Evolutionary conservation across 2,329 filamentous ascomycete species (phyloP).

Genomic region (Biscogniauxia sp.): DNA sequence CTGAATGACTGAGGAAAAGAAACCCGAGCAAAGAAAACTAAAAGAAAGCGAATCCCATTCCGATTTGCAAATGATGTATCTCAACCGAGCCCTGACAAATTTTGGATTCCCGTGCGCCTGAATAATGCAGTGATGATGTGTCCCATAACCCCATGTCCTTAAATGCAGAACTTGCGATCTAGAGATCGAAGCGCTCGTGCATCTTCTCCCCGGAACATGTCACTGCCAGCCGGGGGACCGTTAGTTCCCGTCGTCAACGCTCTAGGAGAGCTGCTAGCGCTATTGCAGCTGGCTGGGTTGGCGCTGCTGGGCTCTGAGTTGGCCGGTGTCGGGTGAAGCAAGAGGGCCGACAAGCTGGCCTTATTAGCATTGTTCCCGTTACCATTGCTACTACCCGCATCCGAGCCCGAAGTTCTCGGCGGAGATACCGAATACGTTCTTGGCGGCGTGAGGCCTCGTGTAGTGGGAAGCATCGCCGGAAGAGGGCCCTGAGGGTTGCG

Average conservation of each 20-base stretch:
- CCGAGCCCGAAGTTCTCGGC: conserved; percentile 40
- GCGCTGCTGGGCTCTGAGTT: conserved; percentile 46
- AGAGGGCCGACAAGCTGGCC: conserved; percentile 46
- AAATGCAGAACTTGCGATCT: conserved; percentile 54
- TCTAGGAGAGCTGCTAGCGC: conserved; percentile 50
- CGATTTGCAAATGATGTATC: conserved; percentile 13
- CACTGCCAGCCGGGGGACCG: conserved; percentile 26
- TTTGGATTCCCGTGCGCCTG: conserved; percentile 22
- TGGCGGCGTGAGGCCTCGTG: conserved; percentile 40
- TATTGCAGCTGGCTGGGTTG: conserved; percentile 40
- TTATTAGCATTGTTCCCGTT: conserved; percentile 33
- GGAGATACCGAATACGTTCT: conserved; percentile 50
- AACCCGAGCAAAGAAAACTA: conserved; percentile 4
- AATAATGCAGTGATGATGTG: conserved; percentile 16
- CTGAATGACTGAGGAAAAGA: neutral
- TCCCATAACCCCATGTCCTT: conserved; percentile 5
- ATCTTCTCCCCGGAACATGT: conserved; percentile 51
- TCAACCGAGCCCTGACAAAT: neutral
- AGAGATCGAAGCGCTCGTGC: conserved; percentile 63
- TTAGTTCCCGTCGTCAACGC: conserved; percentile 29
- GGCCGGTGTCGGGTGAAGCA: conserved; percentile 50
- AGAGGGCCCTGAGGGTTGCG: conserved; percentile 44
- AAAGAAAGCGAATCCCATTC: conserved; percentile 6
- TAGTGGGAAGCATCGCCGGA: conserved; percentile 36
- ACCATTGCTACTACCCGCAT: conserved; percentile 20